A percentile compares a stretch with the other conserved stretches of the same genome.
Evolutionary conservation across 495 filamentous ascomycete species (phyloP).

Genomic region (Xylaria flabelliformis): DNA sequence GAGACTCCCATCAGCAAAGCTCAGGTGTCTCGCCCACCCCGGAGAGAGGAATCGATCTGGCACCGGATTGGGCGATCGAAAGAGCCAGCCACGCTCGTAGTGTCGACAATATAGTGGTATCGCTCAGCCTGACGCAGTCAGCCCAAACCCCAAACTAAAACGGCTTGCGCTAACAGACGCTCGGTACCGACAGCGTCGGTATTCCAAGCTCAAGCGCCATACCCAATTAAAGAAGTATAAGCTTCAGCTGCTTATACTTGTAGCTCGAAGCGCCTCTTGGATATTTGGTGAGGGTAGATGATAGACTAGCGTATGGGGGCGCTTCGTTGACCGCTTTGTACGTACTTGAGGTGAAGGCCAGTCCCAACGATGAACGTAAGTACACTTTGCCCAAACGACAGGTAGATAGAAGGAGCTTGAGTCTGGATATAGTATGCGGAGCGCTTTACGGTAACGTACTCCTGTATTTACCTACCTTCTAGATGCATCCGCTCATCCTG

Average conservation of each 20-base stretch:
- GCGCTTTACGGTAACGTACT: neutral
- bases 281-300: neutral
- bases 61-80: neutral
- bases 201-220: neutral
- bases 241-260: constrained; percentile 13
- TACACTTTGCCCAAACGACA: neutral
- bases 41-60: neutral
- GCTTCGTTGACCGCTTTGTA: neutral
- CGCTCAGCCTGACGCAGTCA: constrained; percentile 16
- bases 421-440: constrained; percentile 6
- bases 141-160: neutral
- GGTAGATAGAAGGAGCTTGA: neutral
- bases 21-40: constrained; percentile 14
- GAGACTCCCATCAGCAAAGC: constrained; percentile 2
- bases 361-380: neutral
- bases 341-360: neutral
- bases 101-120: constrained; percentile 1
- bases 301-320: constrained; percentile 2
- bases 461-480: constrained; percentile 1
- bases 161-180: constrained; percentile 18
- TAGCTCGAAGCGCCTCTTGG: constrained; percentile 19
- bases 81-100: neutral
- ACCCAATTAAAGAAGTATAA: constrained; percentile 8
- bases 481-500: constrained; percentile 12
- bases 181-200: constrained; percentile 25